These are phyloP conservation scores for Logfia minima DNA, from an alignment of 129 eudicot genomes.

Conservation along the genomic window DNA sequence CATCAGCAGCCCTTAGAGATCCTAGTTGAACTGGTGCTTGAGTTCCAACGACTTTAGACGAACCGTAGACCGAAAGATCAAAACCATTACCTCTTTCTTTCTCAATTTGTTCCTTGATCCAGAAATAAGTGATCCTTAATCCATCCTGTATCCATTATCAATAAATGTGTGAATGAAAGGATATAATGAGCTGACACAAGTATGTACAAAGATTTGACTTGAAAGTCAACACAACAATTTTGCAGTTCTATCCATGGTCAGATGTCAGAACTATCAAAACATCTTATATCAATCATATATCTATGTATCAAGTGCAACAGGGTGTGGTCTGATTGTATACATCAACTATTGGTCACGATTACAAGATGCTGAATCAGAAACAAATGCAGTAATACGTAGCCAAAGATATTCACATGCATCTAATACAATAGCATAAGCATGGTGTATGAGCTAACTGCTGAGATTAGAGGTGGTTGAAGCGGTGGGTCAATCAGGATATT, in stretches of 20 bases:
- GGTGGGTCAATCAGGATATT: background rate
- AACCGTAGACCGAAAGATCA: conserved; percentile 71
- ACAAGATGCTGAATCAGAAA: background rate
- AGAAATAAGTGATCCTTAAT: conserved; percentile 87
- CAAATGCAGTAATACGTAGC: background rate
- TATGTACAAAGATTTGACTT: background rate
- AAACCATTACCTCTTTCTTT: conserved; percentile 73
- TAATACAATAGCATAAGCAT: background rate
- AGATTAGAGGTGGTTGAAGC: background rate
- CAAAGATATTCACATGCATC: too few relatives aligned
- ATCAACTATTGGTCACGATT: background rate
- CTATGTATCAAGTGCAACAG: background rate
- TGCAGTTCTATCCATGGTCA: background rate
- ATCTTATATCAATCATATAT: background rate
- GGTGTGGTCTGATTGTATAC: background rate
- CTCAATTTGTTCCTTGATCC: conserved; percentile 97
- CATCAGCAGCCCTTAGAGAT: conserved; percentile 97
- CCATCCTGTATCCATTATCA: conserved; percentile 63
- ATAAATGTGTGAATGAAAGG: background rate
- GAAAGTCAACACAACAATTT: background rate
- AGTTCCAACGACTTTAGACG: conserved; percentile 95
- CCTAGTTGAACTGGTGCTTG: conserved; percentile 97
- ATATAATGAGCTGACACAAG: conserved; percentile 8
- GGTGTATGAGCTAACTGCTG: background rate
- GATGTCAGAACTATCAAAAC: too few relatives aligned